These are phyloP conservation scores for Septoria petroselini DNA, from an alignment of 2,329 filamentous ascomycete genomes.

Conservation along the genomic window DNA sequence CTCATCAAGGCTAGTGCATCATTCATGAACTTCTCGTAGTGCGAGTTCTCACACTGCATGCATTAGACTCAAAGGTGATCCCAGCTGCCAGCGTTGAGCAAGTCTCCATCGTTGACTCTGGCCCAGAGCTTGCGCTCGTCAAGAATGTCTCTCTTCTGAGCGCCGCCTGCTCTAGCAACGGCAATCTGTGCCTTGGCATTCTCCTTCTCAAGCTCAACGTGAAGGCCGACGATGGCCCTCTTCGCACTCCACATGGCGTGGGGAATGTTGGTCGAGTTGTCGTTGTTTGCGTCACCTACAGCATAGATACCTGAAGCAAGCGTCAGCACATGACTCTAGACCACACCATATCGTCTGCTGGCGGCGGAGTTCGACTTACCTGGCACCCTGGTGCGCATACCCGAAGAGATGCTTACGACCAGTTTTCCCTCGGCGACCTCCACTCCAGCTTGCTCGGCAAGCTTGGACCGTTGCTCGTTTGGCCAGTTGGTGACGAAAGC, in stretches of 20 bases:
- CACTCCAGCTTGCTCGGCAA: conserved; percentile 12
- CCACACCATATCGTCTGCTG: no score
- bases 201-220: conserved; percentile 12
- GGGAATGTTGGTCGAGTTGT: conserved; percentile 13
- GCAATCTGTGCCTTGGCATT: conserved; percentile 10
- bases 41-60: no score
- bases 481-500: conserved; percentile 16
- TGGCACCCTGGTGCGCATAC: conserved; percentile 16
- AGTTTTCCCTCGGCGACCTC: conserved; percentile 5
- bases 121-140: conserved; percentile 12
- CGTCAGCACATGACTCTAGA: neutral
- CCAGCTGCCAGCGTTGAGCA: conserved; percentile 11
- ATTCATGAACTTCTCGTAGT: no score
- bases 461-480: conserved; percentile 10
- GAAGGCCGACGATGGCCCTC: conserved; percentile 2
- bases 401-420: conserved; percentile 1
- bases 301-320: conserved; percentile 13
- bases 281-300: conserved; percentile 5
- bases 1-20: no score
- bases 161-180: neutral
- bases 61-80: conserved; percentile 6
- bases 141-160: conserved; percentile 8
- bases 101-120: conserved; percentile 9
- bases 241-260: conserved; percentile 18
- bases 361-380: no score